A percentile compares a stretch with the other conserved stretches of the same genome.
phyloP scores from a whole-genome alignment of 352 stramenopile genomes.

The Phytophthora megakarya region DNA sequence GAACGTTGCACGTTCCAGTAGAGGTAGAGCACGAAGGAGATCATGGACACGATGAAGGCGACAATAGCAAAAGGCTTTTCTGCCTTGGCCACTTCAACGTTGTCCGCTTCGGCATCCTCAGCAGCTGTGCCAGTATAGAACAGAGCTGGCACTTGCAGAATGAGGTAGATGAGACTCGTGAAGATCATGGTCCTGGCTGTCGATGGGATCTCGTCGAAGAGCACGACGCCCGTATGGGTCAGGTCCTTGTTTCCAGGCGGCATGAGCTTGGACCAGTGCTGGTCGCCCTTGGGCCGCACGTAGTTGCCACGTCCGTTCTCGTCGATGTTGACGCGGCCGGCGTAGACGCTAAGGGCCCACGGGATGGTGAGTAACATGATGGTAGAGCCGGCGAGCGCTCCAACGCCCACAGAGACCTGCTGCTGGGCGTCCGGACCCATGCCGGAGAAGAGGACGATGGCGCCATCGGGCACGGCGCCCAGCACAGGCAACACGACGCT shows the following conservation, averaged over 20 bases:
- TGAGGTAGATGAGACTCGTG: slow-evolving; percentile 95
- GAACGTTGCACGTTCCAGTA: slow-evolving; percentile 90
- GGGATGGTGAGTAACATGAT: slow-evolving; percentile 99
- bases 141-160: slow-evolving; percentile 94
- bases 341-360: slow-evolving; percentile 93
- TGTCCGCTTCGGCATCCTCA: slow-evolving; percentile 73
- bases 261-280: slow-evolving; percentile 88
- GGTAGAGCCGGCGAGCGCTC: slow-evolving; percentile 97
- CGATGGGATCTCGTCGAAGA: slow-evolving; percentile 88
- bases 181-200: slow-evolving; percentile 92
- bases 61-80: slow-evolving; percentile 91
- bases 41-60: slow-evolving; percentile 88
- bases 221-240: slow-evolving; percentile 74
- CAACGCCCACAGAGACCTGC: slow-evolving; percentile 96
- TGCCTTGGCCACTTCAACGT: slow-evolving; percentile 65
- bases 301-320: slow-evolving; percentile 87
- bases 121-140: slow-evolving; percentile 81
- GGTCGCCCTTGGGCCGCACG: slow-evolving; percentile 71
- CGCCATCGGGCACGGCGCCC: slow-evolving; percentile 96
- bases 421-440: slow-evolving; percentile 94
- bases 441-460: slow-evolving; percentile 98
- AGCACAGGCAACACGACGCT: slow-evolving; percentile 97
- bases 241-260: slow-evolving; percentile 70
- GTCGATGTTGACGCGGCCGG: slow-evolving; percentile 95
- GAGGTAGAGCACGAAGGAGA: slow-evolving; percentile 93